These are phyloP conservation scores for Acacia acuminata DNA, from an alignment of 306 rosid species.

Conservation along the genomic window DNA sequence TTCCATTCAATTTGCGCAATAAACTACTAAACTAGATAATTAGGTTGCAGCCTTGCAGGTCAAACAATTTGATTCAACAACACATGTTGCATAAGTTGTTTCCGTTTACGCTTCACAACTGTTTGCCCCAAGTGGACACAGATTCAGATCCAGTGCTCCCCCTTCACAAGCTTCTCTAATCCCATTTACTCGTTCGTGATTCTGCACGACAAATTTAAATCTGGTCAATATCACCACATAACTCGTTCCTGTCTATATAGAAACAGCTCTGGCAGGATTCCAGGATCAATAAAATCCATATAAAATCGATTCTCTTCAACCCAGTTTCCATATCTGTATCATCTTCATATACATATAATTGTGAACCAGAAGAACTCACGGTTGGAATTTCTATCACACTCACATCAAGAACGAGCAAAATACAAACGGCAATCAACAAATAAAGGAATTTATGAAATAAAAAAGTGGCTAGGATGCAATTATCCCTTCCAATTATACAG, in stretches of 20 bases:
- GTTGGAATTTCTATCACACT: neutral
- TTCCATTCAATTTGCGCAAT: neutral
- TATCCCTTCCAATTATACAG: slow-evolving; percentile 6
- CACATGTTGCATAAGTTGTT: neutral
- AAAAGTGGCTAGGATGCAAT: neutral
- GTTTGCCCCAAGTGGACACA: neutral
- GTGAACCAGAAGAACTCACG: neutral
- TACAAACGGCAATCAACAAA: neutral
- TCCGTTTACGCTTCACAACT: neutral
- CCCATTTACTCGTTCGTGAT: neutral
- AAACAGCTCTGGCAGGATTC: neutral
- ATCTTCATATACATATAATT: neutral
- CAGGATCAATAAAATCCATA: neutral
- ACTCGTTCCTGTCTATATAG: neutral
- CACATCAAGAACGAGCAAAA: neutral
- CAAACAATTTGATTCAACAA: neutral
- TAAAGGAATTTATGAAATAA: neutral
- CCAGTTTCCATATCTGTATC: neutral
- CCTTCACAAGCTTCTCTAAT: slow-evolving; percentile 15
- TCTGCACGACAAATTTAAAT: slow-evolving; percentile 6
- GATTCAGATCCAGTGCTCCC: slow-evolving; percentile 22
- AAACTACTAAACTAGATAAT: neutral
- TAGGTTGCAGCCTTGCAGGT: neutral
- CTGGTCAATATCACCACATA: neutral
- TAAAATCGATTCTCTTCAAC: neutral